Evolutionary conservation across 306 rosid genomes (phyloP).

Genomic region (Rubus parviflorus): DNA sequence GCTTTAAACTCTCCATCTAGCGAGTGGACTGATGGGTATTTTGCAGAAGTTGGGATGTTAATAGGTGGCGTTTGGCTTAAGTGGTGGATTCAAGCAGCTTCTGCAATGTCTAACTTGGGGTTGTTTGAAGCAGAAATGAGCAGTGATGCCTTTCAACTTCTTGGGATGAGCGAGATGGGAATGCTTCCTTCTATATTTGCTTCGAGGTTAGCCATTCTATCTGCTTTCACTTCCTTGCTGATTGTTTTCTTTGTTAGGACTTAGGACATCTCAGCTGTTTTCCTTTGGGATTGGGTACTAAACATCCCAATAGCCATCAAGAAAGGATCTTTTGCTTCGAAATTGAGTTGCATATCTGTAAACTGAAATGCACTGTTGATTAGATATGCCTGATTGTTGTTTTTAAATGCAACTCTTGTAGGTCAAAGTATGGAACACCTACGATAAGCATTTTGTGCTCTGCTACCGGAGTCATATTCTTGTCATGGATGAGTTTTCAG

Average conservation of each 20-base stretch:
- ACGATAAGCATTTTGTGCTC: conserved; percentile 79
- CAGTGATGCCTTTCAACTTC: conserved; percentile 83
- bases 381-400: conserved; percentile 23
- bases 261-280: not conserved
- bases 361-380: not conserved
- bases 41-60: conserved; percentile 71
- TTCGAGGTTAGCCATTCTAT: conserved; percentile 52
- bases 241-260: not conserved
- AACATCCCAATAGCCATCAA: not conserved
- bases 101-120: conserved; percentile 90
- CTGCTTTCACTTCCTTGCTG: conserved; percentile 1
- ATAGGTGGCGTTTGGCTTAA: conserved; percentile 95
- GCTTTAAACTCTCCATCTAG: conserved; percentile 51
- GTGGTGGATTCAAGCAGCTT: conserved; percentile 85
- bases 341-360: not conserved
- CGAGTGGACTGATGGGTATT: conserved; percentile 89
- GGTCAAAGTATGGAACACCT: conserved; percentile 85
- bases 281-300: not conserved
- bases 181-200: conserved; percentile 82
- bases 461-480: conserved; percentile 78
- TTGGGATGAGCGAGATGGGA: conserved; percentile 96
- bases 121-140: conserved; percentile 95
- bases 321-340: not conserved
- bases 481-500: conserved; percentile 96
- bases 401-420: conserved; percentile 24